A percentile compares a stretch with the other conserved stretches of the same genome.
phyloP scores from a whole-genome alignment of 2,329 filamentous ascomycete species.

The Juglanconis juglandina region DNA sequence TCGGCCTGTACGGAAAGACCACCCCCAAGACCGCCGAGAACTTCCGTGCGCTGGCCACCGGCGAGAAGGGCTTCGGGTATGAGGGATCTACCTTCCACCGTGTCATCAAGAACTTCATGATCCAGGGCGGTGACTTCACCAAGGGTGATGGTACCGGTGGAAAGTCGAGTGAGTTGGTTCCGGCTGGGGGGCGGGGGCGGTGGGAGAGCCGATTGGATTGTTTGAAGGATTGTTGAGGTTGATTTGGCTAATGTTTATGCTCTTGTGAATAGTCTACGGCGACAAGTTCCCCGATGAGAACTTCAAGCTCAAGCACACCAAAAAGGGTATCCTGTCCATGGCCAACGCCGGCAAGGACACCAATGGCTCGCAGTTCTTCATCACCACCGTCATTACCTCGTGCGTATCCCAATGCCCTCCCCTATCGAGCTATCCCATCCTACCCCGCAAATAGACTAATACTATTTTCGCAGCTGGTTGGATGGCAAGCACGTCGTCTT shows the following conservation, averaged over 20 bases:
- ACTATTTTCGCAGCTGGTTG: conserved; percentile 58
- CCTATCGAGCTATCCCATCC: background rate
- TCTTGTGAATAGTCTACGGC: conserved; percentile 63
- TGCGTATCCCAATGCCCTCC: conserved; percentile 37
- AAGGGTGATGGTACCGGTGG: conserved; percentile 77
- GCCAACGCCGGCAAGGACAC: conserved; percentile 82
- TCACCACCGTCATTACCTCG: conserved; percentile 77
- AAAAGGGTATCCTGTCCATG: conserved; percentile 80
- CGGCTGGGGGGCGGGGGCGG: background rate
- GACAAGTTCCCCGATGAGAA: conserved; percentile 84
- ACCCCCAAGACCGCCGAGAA: conserved; percentile 73
- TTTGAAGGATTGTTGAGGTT: background rate
- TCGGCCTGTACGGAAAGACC: conserved; percentile 85
- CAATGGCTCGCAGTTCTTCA: conserved; percentile 89
- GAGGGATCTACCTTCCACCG: conserved; percentile 82
- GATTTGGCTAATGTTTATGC: background rate
- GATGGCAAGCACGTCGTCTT: conserved; percentile 84
- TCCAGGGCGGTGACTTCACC: conserved; percentile 87
- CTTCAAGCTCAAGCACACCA: conserved; percentile 92
- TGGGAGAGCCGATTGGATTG: background rate
- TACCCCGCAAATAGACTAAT: conserved; percentile 5
- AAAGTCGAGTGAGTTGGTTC: conserved; percentile 66
- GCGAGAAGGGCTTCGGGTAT: conserved; percentile 83
- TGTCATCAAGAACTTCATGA: conserved; percentile 89
- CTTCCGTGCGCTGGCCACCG: conserved; percentile 77